phyloP scores from a whole-genome alignment of 331 rosid genomes.

The Cydonia oblonga region DNA sequence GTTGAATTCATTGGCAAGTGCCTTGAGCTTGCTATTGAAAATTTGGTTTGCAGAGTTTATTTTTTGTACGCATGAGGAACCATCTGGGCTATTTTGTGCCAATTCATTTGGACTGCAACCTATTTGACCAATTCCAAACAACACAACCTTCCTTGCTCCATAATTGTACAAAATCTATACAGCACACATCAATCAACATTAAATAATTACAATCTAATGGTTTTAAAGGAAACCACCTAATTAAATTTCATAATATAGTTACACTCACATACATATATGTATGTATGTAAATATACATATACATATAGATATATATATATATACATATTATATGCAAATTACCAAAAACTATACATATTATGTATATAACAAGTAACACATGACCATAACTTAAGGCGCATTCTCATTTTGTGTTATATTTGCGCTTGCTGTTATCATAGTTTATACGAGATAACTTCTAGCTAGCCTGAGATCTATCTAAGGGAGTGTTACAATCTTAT shows the following conservation, averaged over 20 bases:
- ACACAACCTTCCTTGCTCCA: constrained; percentile 81
- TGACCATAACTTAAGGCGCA: neutral
- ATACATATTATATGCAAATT: neutral
- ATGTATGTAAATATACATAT: too few relatives aligned
- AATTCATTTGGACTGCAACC: constrained; percentile 82
- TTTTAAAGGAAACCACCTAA: neutral
- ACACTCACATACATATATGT: neutral
- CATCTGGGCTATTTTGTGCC: constrained; percentile 76
- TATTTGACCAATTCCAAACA: constrained; percentile 77
- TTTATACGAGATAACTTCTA: too few relatives aligned
- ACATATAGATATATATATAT: too few relatives aligned
- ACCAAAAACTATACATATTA: neutral
- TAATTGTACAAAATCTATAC: constrained; percentile 46
- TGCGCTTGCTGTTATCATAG: neutral
- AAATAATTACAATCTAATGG: neutral
- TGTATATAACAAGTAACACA: neutral
- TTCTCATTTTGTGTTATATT: neutral
- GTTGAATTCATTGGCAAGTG: constrained; percentile 61
- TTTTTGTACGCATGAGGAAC: constrained; percentile 51
- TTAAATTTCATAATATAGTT: too few relatives aligned
- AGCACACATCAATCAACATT: neutral
- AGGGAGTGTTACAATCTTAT: neutral
- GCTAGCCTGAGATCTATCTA: neutral
- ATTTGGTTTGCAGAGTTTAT: constrained; percentile 69
- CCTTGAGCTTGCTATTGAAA: constrained; percentile 53